These are phyloP conservation scores for Euphorbia celastroides DNA, from an alignment of 441 rosid species.

Conservation along the genomic window DNA sequence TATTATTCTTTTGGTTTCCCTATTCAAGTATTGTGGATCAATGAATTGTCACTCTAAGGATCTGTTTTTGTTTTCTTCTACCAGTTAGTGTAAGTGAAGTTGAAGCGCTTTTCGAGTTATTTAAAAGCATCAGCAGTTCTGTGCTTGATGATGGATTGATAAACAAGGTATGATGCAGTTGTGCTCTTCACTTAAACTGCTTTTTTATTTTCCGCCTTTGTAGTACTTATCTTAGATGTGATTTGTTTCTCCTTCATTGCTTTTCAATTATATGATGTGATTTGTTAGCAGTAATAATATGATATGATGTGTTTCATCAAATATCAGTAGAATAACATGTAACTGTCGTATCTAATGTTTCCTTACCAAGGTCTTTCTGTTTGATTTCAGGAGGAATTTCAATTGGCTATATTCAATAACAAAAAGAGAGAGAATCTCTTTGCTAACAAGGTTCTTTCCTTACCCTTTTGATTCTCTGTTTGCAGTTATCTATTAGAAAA, in stretches of 20 bases:
- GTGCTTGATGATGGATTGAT: slow-evolving; percentile 92
- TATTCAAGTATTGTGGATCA: not conserved
- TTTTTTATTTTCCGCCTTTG: slow-evolving; percentile 8
- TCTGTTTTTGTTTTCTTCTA: slow-evolving; percentile 12
- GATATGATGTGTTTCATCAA: not conserved
- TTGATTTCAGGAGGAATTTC: slow-evolving; percentile 88
- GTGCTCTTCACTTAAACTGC: not conserved
- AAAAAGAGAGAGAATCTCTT: slow-evolving; percentile 86
- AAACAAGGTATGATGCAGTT: slow-evolving; percentile 54
- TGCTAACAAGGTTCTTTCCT: slow-evolving; percentile 67
- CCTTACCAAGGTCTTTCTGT: slow-evolving; percentile 9
- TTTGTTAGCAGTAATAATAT: not conserved
- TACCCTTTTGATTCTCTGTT: not conserved
- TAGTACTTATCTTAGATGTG: not conserved
- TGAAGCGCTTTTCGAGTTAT: slow-evolving; percentile 92
- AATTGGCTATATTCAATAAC: slow-evolving; percentile 81
- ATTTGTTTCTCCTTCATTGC: not conserved
- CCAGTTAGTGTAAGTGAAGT: slow-evolving; percentile 98
- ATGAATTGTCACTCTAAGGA: not conserved
- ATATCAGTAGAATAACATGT: not conserved
- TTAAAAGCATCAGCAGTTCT: slow-evolving; percentile 92
- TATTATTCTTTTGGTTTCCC: not conserved
- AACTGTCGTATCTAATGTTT: not conserved
- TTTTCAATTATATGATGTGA: not conserved
- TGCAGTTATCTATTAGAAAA: not conserved